Evolutionary conservation across 257 asterid species (phyloP).

Genomic region (Haberlea rhodopensis): DNA sequence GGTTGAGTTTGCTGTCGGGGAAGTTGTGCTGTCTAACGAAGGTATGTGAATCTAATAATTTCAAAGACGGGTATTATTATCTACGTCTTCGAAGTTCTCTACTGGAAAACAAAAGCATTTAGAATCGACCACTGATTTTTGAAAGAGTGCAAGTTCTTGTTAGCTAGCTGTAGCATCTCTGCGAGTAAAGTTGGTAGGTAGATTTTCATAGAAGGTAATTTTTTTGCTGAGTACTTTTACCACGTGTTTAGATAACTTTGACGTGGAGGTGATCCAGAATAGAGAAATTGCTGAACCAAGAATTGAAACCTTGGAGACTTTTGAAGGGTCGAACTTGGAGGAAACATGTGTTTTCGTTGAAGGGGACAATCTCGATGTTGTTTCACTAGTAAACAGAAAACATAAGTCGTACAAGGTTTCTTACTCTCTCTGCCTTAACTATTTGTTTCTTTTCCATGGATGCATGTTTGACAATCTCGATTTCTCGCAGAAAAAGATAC

Average conservation of each 20-base stretch:
- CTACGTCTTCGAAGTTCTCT: background rate
- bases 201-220: background rate
- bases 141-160: background rate
- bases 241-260: constrained; percentile 35
- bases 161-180: background rate
- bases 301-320: constrained; percentile 29
- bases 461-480: constrained; percentile 4
- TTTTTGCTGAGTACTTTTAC: constrained; percentile 2
- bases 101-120: background rate
- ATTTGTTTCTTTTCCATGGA: background rate
- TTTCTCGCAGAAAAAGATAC: constrained; percentile 52
- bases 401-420: constrained; percentile 70
- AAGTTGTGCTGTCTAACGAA: constrained; percentile 22
- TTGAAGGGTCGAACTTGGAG: constrained; percentile 39
- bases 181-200: background rate
- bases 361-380: constrained; percentile 32
- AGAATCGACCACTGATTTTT: too few relatives aligned
- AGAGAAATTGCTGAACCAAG: constrained; percentile 25
- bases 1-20: constrained; percentile 24
- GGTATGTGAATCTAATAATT: constrained; percentile 26
- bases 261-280: constrained; percentile 34
- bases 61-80: background rate
- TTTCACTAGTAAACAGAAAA: constrained; percentile 32
- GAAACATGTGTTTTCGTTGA: constrained; percentile 71
- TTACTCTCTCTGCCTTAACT: constrained; percentile 1